phyloP scores from a whole-genome alignment of 768 basidiomycete genomes.

The Scleroderma citrinum region DNA sequence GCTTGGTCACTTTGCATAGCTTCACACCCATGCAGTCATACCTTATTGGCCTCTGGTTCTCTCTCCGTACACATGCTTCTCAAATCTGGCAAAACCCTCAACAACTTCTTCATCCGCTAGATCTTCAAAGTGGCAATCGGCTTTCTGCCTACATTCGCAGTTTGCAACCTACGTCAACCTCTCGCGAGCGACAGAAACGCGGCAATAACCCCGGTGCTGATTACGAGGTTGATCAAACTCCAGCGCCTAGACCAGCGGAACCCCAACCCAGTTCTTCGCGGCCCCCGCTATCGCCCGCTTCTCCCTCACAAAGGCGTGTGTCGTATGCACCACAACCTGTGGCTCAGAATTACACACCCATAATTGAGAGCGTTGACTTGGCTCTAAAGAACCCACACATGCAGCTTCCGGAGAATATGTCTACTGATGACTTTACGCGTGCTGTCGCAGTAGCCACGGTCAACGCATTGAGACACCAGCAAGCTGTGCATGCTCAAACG shows the following conservation, averaged over 20 bases:
- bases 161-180: neutral
- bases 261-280: constrained; percentile 12
- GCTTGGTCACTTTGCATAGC: neutral
- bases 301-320: constrained; percentile 45
- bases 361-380: constrained; percentile 73
- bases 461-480: constrained; percentile 80
- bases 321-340: constrained; percentile 45
- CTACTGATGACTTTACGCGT: constrained; percentile 84
- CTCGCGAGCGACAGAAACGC: constrained; percentile 35
- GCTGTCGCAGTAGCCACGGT: constrained; percentile 95
- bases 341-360: constrained; percentile 46
- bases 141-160: constrained; percentile 62
- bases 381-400: constrained; percentile 57
- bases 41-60: constrained; percentile 96
- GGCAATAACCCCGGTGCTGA: constrained; percentile 34
- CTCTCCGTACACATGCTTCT: constrained; percentile 92
- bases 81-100: constrained; percentile 99
- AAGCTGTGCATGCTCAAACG: constrained; percentile 41
- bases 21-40: constrained; percentile 62
- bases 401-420: constrained; percentile 60
- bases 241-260: constrained; percentile 28
- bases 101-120: constrained; percentile 63
- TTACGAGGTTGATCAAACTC: constrained; percentile 30
- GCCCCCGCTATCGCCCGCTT: constrained; percentile 37
- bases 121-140: constrained; percentile 49